phyloP scores from a whole-genome alignment of 192 early-diverging fungal species.

The Umbelopsis sp. region DNA sequence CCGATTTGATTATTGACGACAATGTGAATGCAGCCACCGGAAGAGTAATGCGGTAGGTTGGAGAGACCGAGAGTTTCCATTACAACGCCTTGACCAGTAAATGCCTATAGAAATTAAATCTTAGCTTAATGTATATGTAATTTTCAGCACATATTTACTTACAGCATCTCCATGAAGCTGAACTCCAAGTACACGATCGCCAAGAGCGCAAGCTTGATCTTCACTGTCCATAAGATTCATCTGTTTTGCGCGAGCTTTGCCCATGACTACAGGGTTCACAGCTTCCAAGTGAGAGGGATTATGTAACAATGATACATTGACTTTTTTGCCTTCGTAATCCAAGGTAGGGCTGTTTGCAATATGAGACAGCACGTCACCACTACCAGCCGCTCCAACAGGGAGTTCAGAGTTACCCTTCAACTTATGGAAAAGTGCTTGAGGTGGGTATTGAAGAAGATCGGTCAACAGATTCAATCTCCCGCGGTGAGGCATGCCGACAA shows the following conservation, averaged over 20 bases:
- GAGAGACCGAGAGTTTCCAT: constrained; percentile 96
- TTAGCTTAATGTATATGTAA: not conserved
- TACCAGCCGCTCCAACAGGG: constrained; percentile 73
- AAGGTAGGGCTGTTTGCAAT: constrained; percentile 81
- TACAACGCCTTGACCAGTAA: constrained; percentile 88
- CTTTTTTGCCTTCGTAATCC: constrained; percentile 62
- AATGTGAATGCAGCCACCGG: constrained; percentile 94
- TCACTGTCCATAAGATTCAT: constrained; percentile 72
- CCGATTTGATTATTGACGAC: constrained; percentile 99
- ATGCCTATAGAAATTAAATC: constrained; percentile 47
- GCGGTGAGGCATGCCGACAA: constrained; percentile 96
- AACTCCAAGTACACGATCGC: constrained; percentile 92
- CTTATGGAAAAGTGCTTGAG: constrained; percentile 88
- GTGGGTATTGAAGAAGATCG: constrained; percentile 82
- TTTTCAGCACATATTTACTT: constrained; percentile 43
- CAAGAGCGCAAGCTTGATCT: constrained; percentile 76
- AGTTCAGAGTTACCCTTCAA: constrained; percentile 93
- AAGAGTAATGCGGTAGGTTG: constrained; percentile 93
- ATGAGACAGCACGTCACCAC: constrained; percentile 93
- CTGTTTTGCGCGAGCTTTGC: constrained; percentile 94
- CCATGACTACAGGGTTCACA: constrained; percentile 94
- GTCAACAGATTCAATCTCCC: constrained; percentile 93
- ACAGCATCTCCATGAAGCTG: constrained; percentile 96
- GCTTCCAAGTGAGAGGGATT: constrained; percentile 99
- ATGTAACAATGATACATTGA: constrained; percentile 90